Base-by-base conservation (phyloP, 202 grass and related monocot species). In the Brachypodium distachyon region DNA sequence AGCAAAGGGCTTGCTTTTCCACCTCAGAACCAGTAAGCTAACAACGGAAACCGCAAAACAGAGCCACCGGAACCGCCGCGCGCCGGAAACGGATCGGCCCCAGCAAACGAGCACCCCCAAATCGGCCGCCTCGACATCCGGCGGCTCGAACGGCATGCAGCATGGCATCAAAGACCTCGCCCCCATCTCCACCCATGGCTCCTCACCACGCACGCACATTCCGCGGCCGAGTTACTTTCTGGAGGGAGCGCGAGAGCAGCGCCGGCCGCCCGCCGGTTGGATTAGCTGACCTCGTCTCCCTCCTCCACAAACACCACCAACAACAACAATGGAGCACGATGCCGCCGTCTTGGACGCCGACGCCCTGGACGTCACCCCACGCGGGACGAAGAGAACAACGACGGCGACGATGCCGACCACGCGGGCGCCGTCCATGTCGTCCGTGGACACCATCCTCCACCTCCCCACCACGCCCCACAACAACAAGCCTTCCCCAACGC, bases 271-370 rank as follows among this genome's bases (percentile, higher is more conserved):
- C 53, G 19, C 65, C 38, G 84, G 78, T n/a, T n/a, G n/a, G n/a
- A n/a, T n/a, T 62, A 62, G 70, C 83, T 41, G n/a, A n/a, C n/a
- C 65, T 83, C 74, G 74, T 32, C 50, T 78, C 73, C 73, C 84
- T 64, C 58, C 68, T n/a, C n/a, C n/a, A n/a, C n/a, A n/a, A n/a
- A n/a, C n/a, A n/a, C n/a, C n/a, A n/a, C n/a, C n/a, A n/a, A n/a
- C n/a, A n/a, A n/a, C n/a, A n/a, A n/a, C n/a, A n/a, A n/a, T n/a
- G n/a, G n/a, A n/a, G n/a, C n/a, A n/a, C n/a, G n/a, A n/a, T n/a
- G n/a, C n/a, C n/a, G n/a, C n/a, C n/a, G n/a, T n/a, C n/a, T n/a
- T n/a, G n/a, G n/a, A n/a, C n/a, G n/a, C n/a, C n/a, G n/a, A n/a
- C n/a, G n/a, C n/a, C n/a, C n/a, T n/a, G n/a, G n/a, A n/a, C n/a